phyloP scores from a whole-genome alignment of 1,139 yeast genomes.

The Geotrichum bryndzae region DNA sequence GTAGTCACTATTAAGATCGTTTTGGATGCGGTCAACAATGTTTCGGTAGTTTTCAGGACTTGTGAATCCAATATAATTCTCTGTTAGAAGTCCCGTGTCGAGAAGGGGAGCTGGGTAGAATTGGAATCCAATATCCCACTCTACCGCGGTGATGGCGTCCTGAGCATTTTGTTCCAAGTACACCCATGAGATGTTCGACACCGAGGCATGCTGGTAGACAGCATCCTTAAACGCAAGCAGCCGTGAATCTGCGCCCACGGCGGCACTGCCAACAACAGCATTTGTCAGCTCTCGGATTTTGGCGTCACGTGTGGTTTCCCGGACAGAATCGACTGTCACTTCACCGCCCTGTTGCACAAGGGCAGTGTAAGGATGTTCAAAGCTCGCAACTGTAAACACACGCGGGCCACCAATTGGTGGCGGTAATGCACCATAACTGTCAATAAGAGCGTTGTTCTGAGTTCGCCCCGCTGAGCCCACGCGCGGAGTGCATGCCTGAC shows the following conservation, averaged over 20 bases:
- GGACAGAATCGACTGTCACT: conserved; percentile 2
- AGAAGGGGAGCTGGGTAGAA: background rate
- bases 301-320: background rate
- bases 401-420: background rate
- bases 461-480: background rate
- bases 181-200: conserved; percentile 14
- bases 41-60: background rate
- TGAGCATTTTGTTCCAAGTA: background rate
- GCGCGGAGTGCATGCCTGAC: conserved; percentile 6
- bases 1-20: conserved; percentile 8
- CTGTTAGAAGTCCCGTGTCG: background rate
- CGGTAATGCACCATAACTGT: background rate
- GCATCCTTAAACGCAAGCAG: conserved; percentile 12
- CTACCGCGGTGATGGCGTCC: background rate
- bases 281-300: background rate
- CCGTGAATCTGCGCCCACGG: background rate
- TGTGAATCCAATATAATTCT: background rate
- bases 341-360: background rate
- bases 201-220: conserved; percentile 3
- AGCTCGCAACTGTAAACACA: conserved; percentile 1
- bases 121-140: conserved; percentile 13
- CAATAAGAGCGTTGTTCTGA: background rate
- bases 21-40: background rate
- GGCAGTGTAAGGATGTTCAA: conserved; percentile 10
- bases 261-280: background rate